Evolutionary conservation across 2,329 filamentous ascomycete species (phyloP).

Genomic region (Apiospora pterosperma): DNA sequence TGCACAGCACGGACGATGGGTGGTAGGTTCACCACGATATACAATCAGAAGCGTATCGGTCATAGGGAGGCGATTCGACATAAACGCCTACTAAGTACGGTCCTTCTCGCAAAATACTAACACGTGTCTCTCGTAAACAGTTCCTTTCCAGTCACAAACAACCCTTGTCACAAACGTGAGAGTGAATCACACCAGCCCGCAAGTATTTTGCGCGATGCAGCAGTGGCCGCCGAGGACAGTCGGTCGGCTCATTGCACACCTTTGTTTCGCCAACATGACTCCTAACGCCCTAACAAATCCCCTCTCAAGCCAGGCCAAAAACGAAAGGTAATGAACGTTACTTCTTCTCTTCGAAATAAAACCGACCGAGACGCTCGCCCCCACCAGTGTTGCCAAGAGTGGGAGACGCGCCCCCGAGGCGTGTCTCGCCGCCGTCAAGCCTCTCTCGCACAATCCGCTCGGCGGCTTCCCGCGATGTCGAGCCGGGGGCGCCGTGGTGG

Average conservation of each 20-base stretch:
- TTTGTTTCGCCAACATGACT: neutral
- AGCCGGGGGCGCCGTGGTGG: constrained; percentile 23
- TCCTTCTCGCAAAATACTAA: neutral
- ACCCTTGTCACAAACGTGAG: neutral
- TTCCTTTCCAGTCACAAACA: neutral
- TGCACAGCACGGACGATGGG: neutral
- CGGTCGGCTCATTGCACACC: neutral
- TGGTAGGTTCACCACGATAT: neutral
- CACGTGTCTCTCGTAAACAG: neutral
- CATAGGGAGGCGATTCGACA: neutral
- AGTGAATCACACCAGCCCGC: neutral
- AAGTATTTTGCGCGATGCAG: neutral
- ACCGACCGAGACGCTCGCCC: constrained; percentile 50
- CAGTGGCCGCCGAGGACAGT: neutral
- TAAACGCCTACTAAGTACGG: neutral
- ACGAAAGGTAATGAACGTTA: constrained; percentile 10
- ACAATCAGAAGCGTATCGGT: neutral
- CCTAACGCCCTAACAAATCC: neutral
- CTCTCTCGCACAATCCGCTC: constrained; percentile 63
- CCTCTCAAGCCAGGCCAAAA: neutral
- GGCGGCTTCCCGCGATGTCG: constrained; percentile 49
- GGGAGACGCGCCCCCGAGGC: constrained; percentile 25
- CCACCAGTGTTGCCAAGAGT: constrained; percentile 41
- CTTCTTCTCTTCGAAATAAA: constrained; percentile 56
- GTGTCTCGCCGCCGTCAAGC: constrained; percentile 48